Evolutionary conservation across 306 rosid species (phyloP).

Genomic region (Pachyrhizus erosus): DNA sequence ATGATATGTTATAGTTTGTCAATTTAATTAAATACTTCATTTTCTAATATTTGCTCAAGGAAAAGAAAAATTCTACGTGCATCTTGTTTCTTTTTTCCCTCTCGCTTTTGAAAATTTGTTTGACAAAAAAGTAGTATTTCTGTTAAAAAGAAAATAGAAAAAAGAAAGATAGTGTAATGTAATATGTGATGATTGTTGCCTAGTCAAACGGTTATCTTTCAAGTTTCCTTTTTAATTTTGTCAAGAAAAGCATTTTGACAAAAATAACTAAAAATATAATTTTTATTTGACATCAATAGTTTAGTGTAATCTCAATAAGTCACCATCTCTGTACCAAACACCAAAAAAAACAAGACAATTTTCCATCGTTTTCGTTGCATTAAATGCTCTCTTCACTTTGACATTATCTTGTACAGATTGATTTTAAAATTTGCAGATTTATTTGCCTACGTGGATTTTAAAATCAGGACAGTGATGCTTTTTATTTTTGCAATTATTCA

Average conservation of each 20-base stretch:
- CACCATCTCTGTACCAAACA: not conserved
- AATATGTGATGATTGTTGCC: not conserved
- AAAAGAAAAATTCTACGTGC: not conserved
- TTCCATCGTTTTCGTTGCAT: not conserved
- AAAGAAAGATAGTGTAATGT: too few species aligned
- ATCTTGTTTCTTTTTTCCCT: not conserved
- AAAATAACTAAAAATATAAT: not conserved
- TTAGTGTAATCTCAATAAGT: not conserved
- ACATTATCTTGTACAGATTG: not conserved
- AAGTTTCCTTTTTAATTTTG: too few species aligned
- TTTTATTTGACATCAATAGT: too few species aligned
- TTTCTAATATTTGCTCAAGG: not conserved
- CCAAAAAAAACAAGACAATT: not conserved
- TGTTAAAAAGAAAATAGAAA: too few species aligned
- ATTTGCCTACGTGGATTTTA: too few species aligned
- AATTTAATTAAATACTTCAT: not conserved
- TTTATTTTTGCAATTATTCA: not conserved
- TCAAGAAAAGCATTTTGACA: not conserved
- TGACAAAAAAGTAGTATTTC: too few species aligned
- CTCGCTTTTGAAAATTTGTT: not conserved
- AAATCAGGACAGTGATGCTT: too few species aligned
- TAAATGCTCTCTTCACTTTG: not conserved
- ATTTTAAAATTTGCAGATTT: too few species aligned
- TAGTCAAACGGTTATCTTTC: too few species aligned
- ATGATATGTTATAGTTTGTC: too few species aligned